A percentile compares a stretch with the other conserved stretches of the same genome.
These are phyloP conservation scores for Syncephalastrum racemosum DNA, from an alignment of 371 early-diverging fungal species.

Conservation along the genomic window DNA sequence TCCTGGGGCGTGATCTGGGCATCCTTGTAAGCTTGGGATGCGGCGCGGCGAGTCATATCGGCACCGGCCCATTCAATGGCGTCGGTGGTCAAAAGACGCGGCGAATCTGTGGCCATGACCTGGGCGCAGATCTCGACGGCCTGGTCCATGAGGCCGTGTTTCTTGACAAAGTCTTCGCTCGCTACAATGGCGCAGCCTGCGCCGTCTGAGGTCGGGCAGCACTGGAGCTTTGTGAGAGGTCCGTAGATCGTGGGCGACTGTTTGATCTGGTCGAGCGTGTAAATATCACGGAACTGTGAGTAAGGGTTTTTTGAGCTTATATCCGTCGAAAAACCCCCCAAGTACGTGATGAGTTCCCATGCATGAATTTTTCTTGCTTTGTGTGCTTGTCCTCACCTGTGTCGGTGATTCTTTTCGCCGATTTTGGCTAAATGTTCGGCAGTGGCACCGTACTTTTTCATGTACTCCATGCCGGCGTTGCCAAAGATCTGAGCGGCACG, in stretches of 20 bases:
- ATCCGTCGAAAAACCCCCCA: background rate
- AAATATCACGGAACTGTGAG: constrained; percentile 74
- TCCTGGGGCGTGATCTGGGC: constrained; percentile 64
- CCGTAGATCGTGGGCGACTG: constrained; percentile 68
- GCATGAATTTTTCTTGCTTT: background rate
- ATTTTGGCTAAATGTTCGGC: constrained; percentile 65
- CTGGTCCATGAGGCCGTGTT: constrained; percentile 64
- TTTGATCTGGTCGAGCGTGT: constrained; percentile 66
- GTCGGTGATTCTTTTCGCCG: constrained; percentile 77
- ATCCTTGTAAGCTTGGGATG: constrained; percentile 50
- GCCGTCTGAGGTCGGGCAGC: constrained; percentile 83
- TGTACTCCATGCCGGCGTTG: constrained; percentile 76
- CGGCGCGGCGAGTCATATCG: constrained; percentile 74
- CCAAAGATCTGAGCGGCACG: constrained; percentile 75
- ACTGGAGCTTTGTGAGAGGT: constrained; percentile 74
- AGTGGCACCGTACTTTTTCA: constrained; percentile 63
- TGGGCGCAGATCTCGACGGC: constrained; percentile 74
- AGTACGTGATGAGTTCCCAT: background rate
- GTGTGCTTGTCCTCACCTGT: constrained; percentile 35
- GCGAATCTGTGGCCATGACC: constrained; percentile 76
- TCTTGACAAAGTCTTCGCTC: constrained; percentile 66
- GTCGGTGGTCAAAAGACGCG: constrained; percentile 51
- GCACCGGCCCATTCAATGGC: constrained; percentile 72
- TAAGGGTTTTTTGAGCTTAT: constrained; percentile 72
- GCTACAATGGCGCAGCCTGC: constrained; percentile 69